phyloP scores from a whole-genome alignment of 257 asterid species.

The Gentiana dahurica region DNA sequence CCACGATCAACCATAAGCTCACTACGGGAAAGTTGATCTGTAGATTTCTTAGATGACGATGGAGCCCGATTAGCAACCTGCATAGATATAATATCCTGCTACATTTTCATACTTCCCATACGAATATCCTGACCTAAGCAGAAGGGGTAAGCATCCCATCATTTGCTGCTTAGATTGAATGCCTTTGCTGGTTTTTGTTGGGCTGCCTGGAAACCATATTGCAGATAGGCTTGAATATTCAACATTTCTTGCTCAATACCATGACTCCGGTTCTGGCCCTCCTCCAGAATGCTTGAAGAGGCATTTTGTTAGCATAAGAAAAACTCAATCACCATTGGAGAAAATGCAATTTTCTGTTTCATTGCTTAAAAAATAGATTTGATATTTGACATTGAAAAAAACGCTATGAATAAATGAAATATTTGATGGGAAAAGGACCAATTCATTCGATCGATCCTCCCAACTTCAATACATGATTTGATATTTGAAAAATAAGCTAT shows the following conservation, averaged over 20 bases:
- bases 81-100: slow-evolving; percentile 40
- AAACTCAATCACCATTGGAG: too few relatives aligned
- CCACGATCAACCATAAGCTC: slow-evolving; percentile 54
- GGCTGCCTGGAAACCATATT: slow-evolving; percentile 56
- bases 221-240: slow-evolving; percentile 86
- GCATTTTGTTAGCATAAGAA: slow-evolving; percentile 56
- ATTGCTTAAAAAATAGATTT: too few relatives aligned
- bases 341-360: too few relatives aligned
- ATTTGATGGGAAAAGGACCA: too few relatives aligned
- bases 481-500: too few relatives aligned
- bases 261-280: slow-evolving; percentile 65
- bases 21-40: slow-evolving; percentile 40
- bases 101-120: slow-evolving; percentile 54
- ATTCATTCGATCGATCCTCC: too few relatives aligned
- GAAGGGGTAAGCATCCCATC: slow-evolving; percentile 56
- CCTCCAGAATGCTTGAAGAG: slow-evolving; percentile 55
- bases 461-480: too few relatives aligned
- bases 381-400: too few relatives aligned
- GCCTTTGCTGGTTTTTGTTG: slow-evolving; percentile 73
- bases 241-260: slow-evolving; percentile 63
- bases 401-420: too few relatives aligned
- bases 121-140: slow-evolving; percentile 66
- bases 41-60: slow-evolving; percentile 60
- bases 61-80: slow-evolving; percentile 50
- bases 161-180: slow-evolving; percentile 63